Percentiles rank a stretch among this genome's conserved stretches.
Conservation (phyloP, 805 yeast genomes). For the Zygotorulaspora danielsina region DNA sequence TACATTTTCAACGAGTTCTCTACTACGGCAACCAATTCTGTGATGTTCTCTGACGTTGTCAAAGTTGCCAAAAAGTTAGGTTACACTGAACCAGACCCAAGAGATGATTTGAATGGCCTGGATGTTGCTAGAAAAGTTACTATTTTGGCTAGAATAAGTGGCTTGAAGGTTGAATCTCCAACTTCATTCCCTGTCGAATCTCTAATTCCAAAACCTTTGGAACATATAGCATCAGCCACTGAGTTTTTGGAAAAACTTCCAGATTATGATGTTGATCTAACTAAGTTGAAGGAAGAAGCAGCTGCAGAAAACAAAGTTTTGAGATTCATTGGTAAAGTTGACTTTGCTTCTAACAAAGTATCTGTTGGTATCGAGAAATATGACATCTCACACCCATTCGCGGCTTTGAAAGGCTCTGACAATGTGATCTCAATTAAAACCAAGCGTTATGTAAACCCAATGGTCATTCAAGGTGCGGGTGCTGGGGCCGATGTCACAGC, state of each 20-base stretch:
- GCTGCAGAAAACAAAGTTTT: constrained; percentile 79
- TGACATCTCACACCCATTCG: constrained; percentile 88
- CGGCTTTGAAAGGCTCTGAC: constrained; percentile 92
- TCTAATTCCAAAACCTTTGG: constrained; percentile 83
- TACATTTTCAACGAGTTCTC: constrained; percentile 94
- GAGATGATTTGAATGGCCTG: constrained; percentile 96
- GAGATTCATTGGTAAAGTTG: constrained; percentile 90
- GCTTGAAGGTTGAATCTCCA: constrained; percentile 79
- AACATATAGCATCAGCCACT: constrained; percentile 61
- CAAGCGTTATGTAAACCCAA: constrained; percentile 87
- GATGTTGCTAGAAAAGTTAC: constrained; percentile 99
- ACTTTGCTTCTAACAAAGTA: constrained; percentile 61
- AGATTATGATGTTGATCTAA: constrained; percentile 74
- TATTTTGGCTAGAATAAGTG: constrained; percentile 89
- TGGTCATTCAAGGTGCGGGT: constrained; percentile 97
- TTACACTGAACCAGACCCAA: constrained; percentile 98
- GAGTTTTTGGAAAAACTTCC: constrained; percentile 83
- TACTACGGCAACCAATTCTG: constrained; percentile 53
- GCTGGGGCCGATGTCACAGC: constrained; percentile 77
- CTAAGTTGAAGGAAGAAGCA: constrained; percentile 73
- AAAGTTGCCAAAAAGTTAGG: constrained; percentile 84
- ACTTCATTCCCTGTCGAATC: constrained; percentile 92
- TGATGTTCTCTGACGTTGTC: constrained; percentile 87
- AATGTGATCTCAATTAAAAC: constrained; percentile 91
- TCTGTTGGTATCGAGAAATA: constrained; percentile 88